Base-by-base conservation (phyloP, 441 rosid species). In the Eugenia klotzschiana region DNA sequence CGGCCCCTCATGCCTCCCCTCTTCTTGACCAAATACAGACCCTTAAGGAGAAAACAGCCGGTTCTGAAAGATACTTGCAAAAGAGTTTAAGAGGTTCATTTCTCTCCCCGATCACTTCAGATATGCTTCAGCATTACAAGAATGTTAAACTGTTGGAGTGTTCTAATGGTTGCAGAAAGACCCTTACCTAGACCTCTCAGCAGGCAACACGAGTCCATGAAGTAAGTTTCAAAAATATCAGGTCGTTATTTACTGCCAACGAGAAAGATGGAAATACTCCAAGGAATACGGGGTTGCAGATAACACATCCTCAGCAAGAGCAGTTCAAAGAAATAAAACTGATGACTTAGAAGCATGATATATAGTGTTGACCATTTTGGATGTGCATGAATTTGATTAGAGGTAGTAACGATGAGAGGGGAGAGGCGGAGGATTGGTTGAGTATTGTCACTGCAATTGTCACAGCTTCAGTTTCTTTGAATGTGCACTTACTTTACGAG, bases 11-110 rank as follows among this genome's bases (percentile, higher is more conserved):
- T 50, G 43, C 46, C 52, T 74, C 84, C 25, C 84, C 84, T 55
- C 77, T 83, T 14, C 86, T 90, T 3, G 87, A 88, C 51, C 92
- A 97, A 84, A 85, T 95, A 50, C 89, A 92, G 73, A 86, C 80
- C 79, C 88, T 87, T 13, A 83, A 54, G 12, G 87, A 60, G 29
- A 80, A 83, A 22, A 51, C 81, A n/a, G 87, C 86, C 20, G 7
- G 60, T 52, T 64, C 87, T 80, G 93, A 90, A 2, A 83, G 86
- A 18, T 74, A 64, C 29, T 86, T 91, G 84, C 90, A 58, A 85
- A 83, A 82, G 82, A 91, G 89, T 80, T 84, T 90, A 16, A 89
- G 86, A 94, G 96, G 99, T 94, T 81, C 46, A 86, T 83, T 52
- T 83, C 51, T 79, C 57, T 37, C 82, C 29, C 51, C 26, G 8